A percentile compares a stretch with the other conserved stretches of the same genome.
These are phyloP conservation scores for Atalantia buxifolia DNA, from an alignment of 345 rosid genomes.

Conservation along the genomic window DNA sequence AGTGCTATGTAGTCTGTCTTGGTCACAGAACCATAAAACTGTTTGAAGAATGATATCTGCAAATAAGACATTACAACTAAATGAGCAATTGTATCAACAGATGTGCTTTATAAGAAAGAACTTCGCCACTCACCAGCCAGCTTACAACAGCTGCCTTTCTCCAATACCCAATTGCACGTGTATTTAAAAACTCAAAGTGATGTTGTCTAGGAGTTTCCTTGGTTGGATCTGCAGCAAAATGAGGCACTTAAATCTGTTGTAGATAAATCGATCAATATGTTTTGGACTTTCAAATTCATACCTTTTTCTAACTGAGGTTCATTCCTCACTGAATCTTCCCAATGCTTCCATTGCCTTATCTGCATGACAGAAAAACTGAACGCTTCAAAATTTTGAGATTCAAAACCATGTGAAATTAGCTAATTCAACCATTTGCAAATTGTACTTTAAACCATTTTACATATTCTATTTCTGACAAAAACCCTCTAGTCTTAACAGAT, in stretches of 20 bases:
- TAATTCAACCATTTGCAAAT: not conserved
- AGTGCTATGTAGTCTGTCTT: conserved; percentile 70
- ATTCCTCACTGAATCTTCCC: conserved; percentile 44
- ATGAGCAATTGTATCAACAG: no score
- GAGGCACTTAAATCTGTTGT: not conserved
- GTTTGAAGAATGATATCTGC: conserved; percentile 84
- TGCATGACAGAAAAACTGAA: conserved; percentile 14
- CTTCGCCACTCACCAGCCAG: conserved; percentile 57
- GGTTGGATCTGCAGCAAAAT: conserved; percentile 16
- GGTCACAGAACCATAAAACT: conserved; percentile 75
- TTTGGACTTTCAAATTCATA: not conserved
- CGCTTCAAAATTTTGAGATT: not conserved
- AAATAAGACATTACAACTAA: not conserved
- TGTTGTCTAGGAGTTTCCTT: conserved; percentile 17
- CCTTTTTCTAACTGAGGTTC: conserved; percentile 3
- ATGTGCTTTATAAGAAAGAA: no score
- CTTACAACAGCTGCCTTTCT: conserved; percentile 56
- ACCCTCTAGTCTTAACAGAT: not conserved
- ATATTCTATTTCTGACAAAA: no score
- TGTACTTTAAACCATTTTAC: not conserved
- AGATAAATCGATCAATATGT: not conserved
- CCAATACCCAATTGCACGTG: conserved; percentile 59
- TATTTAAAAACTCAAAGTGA: conserved; percentile 26
- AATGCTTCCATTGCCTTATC: conserved; percentile 78
- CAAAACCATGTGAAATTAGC: not conserved